Conservation (phyloP, 495 filamentous ascomycete species). For the Lentithecium fluviatile region DNA sequence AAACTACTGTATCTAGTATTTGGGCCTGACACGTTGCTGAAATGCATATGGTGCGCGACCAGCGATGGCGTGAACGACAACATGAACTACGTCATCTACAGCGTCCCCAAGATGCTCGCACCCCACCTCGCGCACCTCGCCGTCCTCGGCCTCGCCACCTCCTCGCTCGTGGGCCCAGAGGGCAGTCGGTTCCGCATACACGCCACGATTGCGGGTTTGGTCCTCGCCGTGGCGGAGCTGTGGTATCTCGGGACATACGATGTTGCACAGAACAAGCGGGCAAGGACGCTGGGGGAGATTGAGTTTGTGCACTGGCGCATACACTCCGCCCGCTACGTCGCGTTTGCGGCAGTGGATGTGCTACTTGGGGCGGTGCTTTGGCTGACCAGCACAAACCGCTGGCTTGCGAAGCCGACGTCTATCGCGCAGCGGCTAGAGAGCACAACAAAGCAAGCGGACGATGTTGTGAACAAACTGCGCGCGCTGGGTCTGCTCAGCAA, state of each 20-base stretch:
- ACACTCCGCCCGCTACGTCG: conserved; percentile 56
- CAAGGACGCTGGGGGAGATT: conserved; percentile 57
- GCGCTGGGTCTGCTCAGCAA: conserved; percentile 57
- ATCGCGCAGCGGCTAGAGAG: conserved; percentile 51
- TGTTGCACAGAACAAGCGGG: conserved; percentile 56
- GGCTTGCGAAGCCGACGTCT: conserved; percentile 54
- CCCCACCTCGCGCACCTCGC: conserved; percentile 78
- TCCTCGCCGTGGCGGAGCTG: conserved; percentile 61
- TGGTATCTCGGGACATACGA: conserved; percentile 64
- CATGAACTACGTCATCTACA: conserved; percentile 74
- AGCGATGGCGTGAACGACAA: conserved; percentile 60
- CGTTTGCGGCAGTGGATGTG: conserved; percentile 61
- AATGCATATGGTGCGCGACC: conserved; percentile 72
- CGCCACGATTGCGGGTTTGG: conserved; percentile 63
- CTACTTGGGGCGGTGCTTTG: conserved; percentile 64
- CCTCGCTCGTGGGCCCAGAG: conserved; percentile 54
- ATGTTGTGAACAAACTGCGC: conserved; percentile 52
- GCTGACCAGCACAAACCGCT: conserved; percentile 72
- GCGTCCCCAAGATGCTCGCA: conserved; percentile 66
- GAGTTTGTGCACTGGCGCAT: conserved; percentile 69
- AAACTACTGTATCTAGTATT: conserved; percentile 79
- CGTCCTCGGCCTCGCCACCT: conserved; percentile 66
- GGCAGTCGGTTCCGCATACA: conserved; percentile 66
- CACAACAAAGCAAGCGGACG: conserved; percentile 47
- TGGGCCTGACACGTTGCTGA: conserved; percentile 67